Percentiles rank a stretch among this genome's conserved stretches.
These are phyloP conservation scores for Penicillium lividum DNA, from an alignment of 495 filamentous ascomycete genomes.

Conservation along the genomic window DNA sequence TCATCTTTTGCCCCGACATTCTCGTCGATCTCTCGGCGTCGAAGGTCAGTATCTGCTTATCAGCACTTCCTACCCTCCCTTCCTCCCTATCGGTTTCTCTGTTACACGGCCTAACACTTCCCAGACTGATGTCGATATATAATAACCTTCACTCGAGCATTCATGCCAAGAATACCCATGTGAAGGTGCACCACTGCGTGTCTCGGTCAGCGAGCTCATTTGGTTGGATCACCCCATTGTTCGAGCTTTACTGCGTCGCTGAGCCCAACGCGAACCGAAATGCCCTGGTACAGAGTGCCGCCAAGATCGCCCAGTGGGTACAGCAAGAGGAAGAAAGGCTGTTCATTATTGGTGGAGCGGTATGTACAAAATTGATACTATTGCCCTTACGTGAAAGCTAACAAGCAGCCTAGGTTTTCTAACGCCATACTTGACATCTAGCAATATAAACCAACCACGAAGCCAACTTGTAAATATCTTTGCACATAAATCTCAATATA, in stretches of 20 bases:
- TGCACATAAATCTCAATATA: not conserved
- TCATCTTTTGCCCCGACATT: slow-evolving; percentile 77
- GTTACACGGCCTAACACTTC: not conserved
- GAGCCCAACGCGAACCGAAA: slow-evolving; percentile 73
- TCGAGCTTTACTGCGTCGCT: slow-evolving; percentile 95
- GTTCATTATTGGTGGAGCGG: slow-evolving; percentile 93
- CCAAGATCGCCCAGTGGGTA: slow-evolving; percentile 85
- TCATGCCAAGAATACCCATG: slow-evolving; percentile 77
- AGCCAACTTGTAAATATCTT: not conserved
- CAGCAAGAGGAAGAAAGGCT: slow-evolving; percentile 86
- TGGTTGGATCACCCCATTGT: slow-evolving; percentile 85
- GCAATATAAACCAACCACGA: not conserved
- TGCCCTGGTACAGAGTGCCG: slow-evolving; percentile 80
- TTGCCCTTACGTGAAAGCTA: not conserved
- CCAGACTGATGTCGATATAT: slow-evolving; percentile 78
- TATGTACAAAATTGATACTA: slow-evolving; percentile 36
- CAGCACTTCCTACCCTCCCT: not conserved
- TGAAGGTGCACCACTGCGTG: slow-evolving; percentile 82
- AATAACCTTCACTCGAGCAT: slow-evolving; percentile 78
- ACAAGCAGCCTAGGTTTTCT: slow-evolving; percentile 29
- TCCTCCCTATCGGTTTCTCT: not conserved
- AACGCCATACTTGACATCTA: not conserved
- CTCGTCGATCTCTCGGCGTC: slow-evolving; percentile 58
- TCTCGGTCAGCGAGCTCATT: slow-evolving; percentile 72
- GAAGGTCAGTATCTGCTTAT: slow-evolving; percentile 49